phyloP scores from a whole-genome alignment of 2,329 filamentous ascomycete species.

The Onygenales sp. region DNA sequence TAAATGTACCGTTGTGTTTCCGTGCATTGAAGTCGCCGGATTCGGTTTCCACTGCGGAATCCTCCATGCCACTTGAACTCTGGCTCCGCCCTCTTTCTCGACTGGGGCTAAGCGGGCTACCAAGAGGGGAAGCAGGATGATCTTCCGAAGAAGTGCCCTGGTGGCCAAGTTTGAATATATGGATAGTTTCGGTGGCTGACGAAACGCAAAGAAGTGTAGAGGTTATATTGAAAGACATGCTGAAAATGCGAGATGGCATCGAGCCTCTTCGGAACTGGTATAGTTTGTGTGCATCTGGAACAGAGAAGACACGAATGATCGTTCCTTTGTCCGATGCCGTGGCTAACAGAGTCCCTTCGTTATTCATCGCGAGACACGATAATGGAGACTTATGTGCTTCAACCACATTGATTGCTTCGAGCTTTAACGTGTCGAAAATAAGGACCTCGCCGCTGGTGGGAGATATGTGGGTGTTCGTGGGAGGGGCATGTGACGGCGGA shows the following conservation, averaged over 20 bases:
- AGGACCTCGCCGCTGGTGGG: constrained; percentile 87
- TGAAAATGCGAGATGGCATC: constrained; percentile 91
- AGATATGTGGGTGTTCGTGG: constrained; percentile 64
- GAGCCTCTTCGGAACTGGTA: constrained; percentile 94
- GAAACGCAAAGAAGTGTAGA: constrained; percentile 92
- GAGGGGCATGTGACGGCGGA: constrained; percentile 73
- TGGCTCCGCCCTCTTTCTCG: constrained; percentile 19
- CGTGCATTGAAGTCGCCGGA: constrained; percentile 26
- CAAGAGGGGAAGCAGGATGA: constrained; percentile 17
- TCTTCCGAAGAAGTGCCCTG: constrained; percentile 23
- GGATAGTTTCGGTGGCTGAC: constrained; percentile 90
- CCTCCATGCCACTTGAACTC: constrained; percentile 23
- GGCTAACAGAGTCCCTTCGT: constrained; percentile 80
- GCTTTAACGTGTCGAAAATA: constrained; percentile 78
- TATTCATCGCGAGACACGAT: constrained; percentile 84
- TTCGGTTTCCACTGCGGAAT: constrained; percentile 20
- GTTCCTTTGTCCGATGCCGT: constrained; percentile 97
- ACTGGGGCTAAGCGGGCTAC: background rate
- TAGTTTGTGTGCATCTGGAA: constrained; percentile 83
- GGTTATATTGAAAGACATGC: constrained; percentile 96
- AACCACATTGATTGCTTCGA: constrained; percentile 90
- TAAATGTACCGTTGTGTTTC: constrained; percentile 63
- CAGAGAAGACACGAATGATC: constrained; percentile 89
- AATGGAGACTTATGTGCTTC: constrained; percentile 89
- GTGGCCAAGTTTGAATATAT: constrained; percentile 74